Evolutionary conservation across 352 stramenopile species (phyloP), one percentile per base, ranked within the genome.

Genomic region (Phytophthora sp.): DNA sequence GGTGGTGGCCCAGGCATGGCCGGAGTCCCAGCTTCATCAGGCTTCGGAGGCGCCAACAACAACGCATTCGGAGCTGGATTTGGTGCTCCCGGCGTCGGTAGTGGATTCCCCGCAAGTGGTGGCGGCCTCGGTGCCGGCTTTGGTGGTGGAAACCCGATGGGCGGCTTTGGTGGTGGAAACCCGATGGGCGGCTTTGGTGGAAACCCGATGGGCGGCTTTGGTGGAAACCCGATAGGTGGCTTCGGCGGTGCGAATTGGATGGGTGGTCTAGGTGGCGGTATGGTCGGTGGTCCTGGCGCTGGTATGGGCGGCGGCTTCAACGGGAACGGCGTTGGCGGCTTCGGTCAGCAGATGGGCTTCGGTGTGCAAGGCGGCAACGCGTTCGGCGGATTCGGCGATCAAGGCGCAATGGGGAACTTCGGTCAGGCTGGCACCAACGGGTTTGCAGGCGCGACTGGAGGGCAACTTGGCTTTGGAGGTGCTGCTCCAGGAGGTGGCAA

Each of bases 331-430:
- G n/a, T 12, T 12, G 41, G 35, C 18, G 57, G 57, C n/a, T 66
- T 66, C 36, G 35, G 57, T 9, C 45, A 53, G 33, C 57, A 45
- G 27, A 51, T 52, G 47, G 45, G 56, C 23, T 63, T 71, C 24
- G 57, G 24, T 12, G 42, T 36, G 7, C 59, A 61, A 56, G 51
- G 41, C 39, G 51, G 50, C 11, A 62, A 53, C 30, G 49, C 20
- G 7, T 66, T 66, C 31, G 58, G 47, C 4, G 58, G 38, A 24
- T 30, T 47, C 18, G 29, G 39, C 7, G 58, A 38, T 16, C 57
- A 52, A 57, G 46, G 57, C 11, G 29, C 41, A 15, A 50, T 55
- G 39, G 31, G 31, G 31, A 55, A 54, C 42, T 56, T 63, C 33
- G 56, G 55, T 53, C 55, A 46, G 38, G n/a, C 4, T 54, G 55